Base-by-base conservation (phyloP, 306 rosid species). In the Cucurbita argyrosperma region DNA sequence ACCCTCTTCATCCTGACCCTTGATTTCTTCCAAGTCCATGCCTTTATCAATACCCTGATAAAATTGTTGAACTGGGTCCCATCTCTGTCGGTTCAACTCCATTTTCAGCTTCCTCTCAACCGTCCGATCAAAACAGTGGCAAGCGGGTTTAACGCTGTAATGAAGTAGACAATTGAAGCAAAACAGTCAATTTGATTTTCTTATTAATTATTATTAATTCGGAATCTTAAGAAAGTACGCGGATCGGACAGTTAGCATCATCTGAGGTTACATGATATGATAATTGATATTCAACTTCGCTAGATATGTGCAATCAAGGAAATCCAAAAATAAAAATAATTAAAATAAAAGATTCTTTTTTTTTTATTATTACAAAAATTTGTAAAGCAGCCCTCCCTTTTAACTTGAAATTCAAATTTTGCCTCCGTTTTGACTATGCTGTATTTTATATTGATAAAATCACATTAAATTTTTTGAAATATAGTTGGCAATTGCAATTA, bases 1-100 rank as follows among this genome's bases (percentile, higher is more conserved):
- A 56, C 67, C 51, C 52, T 53, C 46, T 59, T 59, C 51, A 61
- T 81, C 79, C 26, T 11, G 6, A 10, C 74, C 77, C 60, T 71
- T 7, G 43, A 45, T 50, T 52, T 15, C 8, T 10, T 47, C 15
- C 59, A 47, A 45, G 61, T 52, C 59, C 58, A 15, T 8, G 7
- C 61, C 75, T 71, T 50, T 51, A 50, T 49, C 4, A 26, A 15
- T 26, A 15, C 40, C 55, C 74, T 7, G 4, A 47, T 35, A 4
- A 51, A 52, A 15, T 49, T 15, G 23, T 15, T 16, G n/a, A 50
- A 52, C 8, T 47, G 61, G 49, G 45, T 71, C 47, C 23, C 46
- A 4, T 7, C 3, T 7, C 43, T 70, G 74, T 47, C 74, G 74
- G 59, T 71, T 21, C 19, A 15, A 15, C 18, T 23, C 54, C 74